A percentile compares a stretch with the other conserved stretches of the same genome.
Evolutionary conservation across 768 basidiomycete genomes (phyloP).

Genomic region (Trametes cubensis): DNA sequence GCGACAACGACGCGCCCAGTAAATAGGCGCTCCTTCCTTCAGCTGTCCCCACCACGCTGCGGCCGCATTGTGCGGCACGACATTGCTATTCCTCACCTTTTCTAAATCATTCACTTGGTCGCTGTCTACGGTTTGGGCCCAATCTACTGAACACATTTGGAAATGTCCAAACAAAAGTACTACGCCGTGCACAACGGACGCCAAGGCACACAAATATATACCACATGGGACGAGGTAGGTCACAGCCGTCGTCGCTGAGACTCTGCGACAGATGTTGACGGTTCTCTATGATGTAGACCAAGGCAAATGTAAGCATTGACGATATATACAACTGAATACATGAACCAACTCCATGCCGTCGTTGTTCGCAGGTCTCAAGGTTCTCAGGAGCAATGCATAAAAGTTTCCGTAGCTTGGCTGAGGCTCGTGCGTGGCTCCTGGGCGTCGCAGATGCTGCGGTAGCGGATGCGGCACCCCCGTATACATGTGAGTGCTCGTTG

Average conservation of each 20-base stretch:
- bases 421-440: slow-evolving; percentile 54
- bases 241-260: background rate
- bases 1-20: too few relatives aligned
- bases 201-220: slow-evolving; percentile 59
- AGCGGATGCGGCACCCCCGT: slow-evolving; percentile 1
- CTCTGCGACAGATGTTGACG: background rate
- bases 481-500: background rate
- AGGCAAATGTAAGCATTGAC: slow-evolving; percentile 42
- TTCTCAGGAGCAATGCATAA: slow-evolving; percentile 56
- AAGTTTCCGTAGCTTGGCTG: slow-evolving; percentile 47
- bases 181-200: slow-evolving; percentile 66
- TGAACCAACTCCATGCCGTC: too few relatives aligned
- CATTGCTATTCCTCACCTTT: background rate
- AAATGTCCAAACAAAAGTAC: slow-evolving; percentile 48
- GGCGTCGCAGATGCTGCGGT: slow-evolving; percentile 16
- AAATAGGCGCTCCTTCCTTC: too few relatives aligned
- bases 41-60: too few relatives aligned
- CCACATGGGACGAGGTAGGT: slow-evolving; percentile 60
- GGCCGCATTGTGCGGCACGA: too few relatives aligned
- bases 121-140: background rate
- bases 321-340: background rate
- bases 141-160: too few relatives aligned
- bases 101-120: too few relatives aligned
- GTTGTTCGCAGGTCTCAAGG: slow-evolving; percentile 47
- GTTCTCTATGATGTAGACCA: slow-evolving; percentile 39